Percentiles rank a stretch among this genome's conserved stretches.
These are phyloP conservation scores for Hypoxylon sp. DNA, from an alignment of 2,329 filamentous ascomycete genomes.

Conservation along the genomic window DNA sequence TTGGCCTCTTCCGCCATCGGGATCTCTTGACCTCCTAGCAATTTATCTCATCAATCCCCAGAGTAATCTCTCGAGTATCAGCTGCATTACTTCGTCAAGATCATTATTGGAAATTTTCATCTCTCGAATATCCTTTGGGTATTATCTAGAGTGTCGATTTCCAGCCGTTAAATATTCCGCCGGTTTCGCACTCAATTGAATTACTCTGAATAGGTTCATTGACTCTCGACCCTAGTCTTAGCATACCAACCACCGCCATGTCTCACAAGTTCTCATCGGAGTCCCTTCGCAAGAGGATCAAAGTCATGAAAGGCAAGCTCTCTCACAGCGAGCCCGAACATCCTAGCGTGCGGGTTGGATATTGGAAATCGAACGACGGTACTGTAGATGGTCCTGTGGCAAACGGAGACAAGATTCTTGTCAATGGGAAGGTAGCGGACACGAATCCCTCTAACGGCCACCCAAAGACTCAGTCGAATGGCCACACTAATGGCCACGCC, in stretches of 20 bases:
- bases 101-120: slow-evolving; percentile 5
- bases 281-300: slow-evolving; percentile 32
- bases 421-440: background rate
- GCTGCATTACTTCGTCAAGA: slow-evolving; percentile 5
- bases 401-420: background rate
- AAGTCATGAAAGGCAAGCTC: slow-evolving; percentile 12
- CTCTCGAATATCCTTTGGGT: slow-evolving; percentile 14
- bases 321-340: background rate
- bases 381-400: background rate
- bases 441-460: background rate
- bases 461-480: background rate
- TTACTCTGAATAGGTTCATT: background rate
- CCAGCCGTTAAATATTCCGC: background rate
- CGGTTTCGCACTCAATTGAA: background rate
- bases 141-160: slow-evolving; percentile 1
- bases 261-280: slow-evolving; percentile 12
- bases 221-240: background rate
- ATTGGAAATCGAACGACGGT: background rate
- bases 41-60: background rate
- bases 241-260: slow-evolving; percentile 8
- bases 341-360: background rate
- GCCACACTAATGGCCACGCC: background rate
- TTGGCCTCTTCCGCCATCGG: slow-evolving; percentile 9
- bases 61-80: slow-evolving; percentile 4
- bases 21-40: background rate